These are phyloP conservation scores for Botrytis aclada DNA, from an alignment of 2,329 filamentous ascomycete genomes.

Conservation along the genomic window DNA sequence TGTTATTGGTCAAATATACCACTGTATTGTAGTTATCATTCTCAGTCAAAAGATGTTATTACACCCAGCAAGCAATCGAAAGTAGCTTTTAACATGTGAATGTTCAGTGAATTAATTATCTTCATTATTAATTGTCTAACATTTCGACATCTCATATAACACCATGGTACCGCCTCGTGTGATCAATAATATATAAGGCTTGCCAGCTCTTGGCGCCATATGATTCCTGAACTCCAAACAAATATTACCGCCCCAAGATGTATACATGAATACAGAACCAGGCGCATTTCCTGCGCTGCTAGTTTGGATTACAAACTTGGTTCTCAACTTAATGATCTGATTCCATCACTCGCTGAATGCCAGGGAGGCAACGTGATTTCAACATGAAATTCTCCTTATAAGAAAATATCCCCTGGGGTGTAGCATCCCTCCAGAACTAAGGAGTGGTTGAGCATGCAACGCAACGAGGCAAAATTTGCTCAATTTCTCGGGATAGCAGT, in stretches of 20 bases:
- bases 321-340: background rate
- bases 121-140: background rate
- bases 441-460: background rate
- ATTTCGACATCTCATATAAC: background rate
- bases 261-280: slow-evolving; percentile 1
- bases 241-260: background rate
- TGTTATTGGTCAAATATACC: background rate
- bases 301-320: background rate
- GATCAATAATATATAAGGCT: slow-evolving; percentile 18
- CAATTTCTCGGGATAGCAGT: background rate
- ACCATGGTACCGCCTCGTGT: background rate
- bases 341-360: background rate
- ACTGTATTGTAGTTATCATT: background rate
- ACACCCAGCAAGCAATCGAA: background rate
- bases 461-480: background rate
- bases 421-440: background rate
- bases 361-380: background rate
- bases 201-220: slow-evolving; percentile 35
- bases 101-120: background rate
- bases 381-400: background rate
- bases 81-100: background rate
- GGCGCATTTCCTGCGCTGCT: background rate
- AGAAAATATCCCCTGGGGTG: background rate
- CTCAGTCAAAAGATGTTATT: background rate
- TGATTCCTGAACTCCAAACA: background rate